Conservation (phyloP, 2,329 filamentous ascomycete species). For the Orbilia quercus region DNA sequence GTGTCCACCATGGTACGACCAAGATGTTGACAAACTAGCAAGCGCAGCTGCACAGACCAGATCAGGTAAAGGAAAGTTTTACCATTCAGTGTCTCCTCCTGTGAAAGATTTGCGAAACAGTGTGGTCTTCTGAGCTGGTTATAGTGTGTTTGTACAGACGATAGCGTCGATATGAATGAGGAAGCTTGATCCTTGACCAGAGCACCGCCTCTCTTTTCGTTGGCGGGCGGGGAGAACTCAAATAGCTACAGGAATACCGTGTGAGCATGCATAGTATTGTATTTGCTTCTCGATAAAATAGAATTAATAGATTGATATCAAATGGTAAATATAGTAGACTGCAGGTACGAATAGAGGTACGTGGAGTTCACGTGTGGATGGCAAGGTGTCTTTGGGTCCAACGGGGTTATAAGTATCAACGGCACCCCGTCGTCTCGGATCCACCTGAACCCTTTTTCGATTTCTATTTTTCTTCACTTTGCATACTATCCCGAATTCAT, state of each 20-base stretch:
- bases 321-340: no score
- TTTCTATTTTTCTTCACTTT: background rate
- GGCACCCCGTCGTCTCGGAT: conserved; percentile 3
- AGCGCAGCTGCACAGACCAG: no score
- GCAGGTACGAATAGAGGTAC: background rate
- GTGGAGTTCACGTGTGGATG: background rate
- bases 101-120: background rate
- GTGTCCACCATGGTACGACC: no score
- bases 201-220: conserved; percentile 22
- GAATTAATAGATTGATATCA: no score
- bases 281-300: no score
- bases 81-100: no score
- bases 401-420: background rate
- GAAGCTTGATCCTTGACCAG: conserved; percentile 35
- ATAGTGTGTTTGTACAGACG: no score
- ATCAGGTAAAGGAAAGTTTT: no score
- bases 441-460: background rate
- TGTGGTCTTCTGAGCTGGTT: background rate
- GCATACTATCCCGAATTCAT: no score
- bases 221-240: background rate
- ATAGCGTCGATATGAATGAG: no score
- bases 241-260: conserved; percentile 1
- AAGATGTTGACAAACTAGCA: no score
- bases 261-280: background rate
- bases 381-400: conserved; percentile 7